Percentiles rank a stretch among this genome's conserved stretches.
These are phyloP conservation scores for Phialophora tarda DNA, from an alignment of 2,329 filamentous ascomycete genomes.

Conservation along the genomic window DNA sequence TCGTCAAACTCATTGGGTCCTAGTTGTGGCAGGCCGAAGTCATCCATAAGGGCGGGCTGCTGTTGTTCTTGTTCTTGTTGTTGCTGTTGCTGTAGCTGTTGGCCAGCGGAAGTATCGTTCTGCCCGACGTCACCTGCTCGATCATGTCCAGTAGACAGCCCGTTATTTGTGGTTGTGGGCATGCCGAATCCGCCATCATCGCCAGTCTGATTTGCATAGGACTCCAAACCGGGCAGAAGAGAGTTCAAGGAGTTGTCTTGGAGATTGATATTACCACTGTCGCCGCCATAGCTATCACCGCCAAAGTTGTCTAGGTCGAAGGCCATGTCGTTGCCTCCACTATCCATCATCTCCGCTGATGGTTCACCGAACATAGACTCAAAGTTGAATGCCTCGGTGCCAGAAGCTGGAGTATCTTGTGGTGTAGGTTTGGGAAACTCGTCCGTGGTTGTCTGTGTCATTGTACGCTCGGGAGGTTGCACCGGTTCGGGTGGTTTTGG, in stretches of 20 bases:
- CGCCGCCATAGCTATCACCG: conserved; percentile 42
- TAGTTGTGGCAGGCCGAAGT: conserved; percentile 36
- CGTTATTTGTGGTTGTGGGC: conserved; percentile 42
- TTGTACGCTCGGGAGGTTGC: conserved; percentile 38
- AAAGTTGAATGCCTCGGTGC: conserved; percentile 49
- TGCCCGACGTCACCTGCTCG: neutral
- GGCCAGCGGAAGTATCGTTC: neutral
- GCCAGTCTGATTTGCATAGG: conserved; percentile 42
- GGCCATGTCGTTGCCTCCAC: conserved; percentile 43
- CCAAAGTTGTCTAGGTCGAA: conserved; percentile 48
- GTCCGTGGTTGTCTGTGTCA: conserved; percentile 28
- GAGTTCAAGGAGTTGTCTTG: conserved; percentile 40
- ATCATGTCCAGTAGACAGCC: conserved; percentile 1
- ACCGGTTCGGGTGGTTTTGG: conserved; percentile 27
- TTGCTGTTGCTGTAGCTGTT: conserved; percentile 21
- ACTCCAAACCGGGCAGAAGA: conserved; percentile 44
- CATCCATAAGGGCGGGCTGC: conserved; percentile 11
- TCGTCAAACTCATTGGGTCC: conserved; percentile 41
- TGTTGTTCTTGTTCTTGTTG: conserved; percentile 1
- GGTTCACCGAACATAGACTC: conserved; percentile 49
- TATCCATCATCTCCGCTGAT: conserved; percentile 36
- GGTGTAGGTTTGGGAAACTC: conserved; percentile 37
- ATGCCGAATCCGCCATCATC: conserved; percentile 39
- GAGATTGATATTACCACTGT: conserved; percentile 47
- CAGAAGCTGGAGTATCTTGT: conserved; percentile 40